A percentile compares a stretch with the other conserved stretches of the same genome.
These are phyloP conservation scores for Penicillium concentricum DNA, from an alignment of 2,329 filamentous ascomycete species.

Conservation along the genomic window DNA sequence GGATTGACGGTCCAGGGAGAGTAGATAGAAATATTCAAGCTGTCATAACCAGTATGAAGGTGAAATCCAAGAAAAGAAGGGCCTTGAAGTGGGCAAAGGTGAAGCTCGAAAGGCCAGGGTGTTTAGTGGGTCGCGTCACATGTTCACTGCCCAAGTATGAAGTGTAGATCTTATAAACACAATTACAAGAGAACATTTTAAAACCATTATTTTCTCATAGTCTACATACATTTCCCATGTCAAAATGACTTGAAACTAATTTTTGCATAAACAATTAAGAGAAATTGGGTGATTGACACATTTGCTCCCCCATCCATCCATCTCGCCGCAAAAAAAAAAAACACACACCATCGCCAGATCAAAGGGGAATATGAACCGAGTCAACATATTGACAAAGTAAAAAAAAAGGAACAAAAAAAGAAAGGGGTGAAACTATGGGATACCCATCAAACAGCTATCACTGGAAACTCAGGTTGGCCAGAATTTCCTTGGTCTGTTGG, in stretches of 20 bases:
- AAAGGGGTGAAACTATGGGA: background rate
- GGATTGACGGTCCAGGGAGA: background rate
- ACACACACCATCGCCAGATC: conserved; percentile 1
- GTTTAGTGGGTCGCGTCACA: conserved; percentile 30
- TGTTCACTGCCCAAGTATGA: conserved; percentile 10
- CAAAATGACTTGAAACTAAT: background rate
- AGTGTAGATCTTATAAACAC: background rate
- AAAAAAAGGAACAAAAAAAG: conserved; percentile 10
- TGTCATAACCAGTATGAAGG: background rate
- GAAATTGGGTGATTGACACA: conserved; percentile 8
- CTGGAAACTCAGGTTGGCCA: conserved; percentile 23
- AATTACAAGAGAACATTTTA: background rate
- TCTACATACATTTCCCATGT: conserved; percentile 9
- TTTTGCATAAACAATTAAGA: conserved; percentile 5
- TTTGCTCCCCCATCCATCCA: conserved; percentile 6
- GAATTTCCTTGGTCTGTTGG: conserved; percentile 34
- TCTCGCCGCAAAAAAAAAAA: background rate
- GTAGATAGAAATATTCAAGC: background rate
- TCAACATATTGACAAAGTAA: conserved; percentile 19
- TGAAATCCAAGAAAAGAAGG: background rate
- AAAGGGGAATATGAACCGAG: conserved; percentile 8
- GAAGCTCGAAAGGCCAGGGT: conserved; percentile 26
- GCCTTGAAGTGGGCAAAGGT: background rate
- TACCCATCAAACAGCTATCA: conserved; percentile 2
- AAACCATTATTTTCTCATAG: conserved; percentile 1